Evolutionary conservation across 2,329 filamentous ascomycete species (phyloP), one percentile per base, ranked within the genome.

Genomic region (Pezizomycotina sp.): DNA sequence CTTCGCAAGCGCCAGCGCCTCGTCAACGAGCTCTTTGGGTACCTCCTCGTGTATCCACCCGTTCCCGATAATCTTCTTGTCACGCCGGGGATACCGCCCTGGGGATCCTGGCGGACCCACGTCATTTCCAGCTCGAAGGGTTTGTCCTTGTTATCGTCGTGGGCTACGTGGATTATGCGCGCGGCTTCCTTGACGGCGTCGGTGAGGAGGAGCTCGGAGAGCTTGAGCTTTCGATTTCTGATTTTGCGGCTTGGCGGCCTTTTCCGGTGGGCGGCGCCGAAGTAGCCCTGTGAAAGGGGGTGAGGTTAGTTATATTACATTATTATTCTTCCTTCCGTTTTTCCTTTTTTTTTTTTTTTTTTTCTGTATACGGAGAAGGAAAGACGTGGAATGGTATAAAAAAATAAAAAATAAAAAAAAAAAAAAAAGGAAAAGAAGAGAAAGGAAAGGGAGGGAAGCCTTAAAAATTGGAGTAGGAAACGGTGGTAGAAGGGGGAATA

Each of bases 131-230:
- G 67, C 71, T 98, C 89, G 55, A 95, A 98, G 48, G 95, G 89
- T 68, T 98, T 98, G 63, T 95, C 89, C 65, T 95, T 95, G 68
- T 86, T 95, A 60, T 98, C 89, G 59, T 95, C 89, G 57, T 98
- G 89, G 31, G 86, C 84, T 43, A 92, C 73, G 58, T 93, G 91
- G 61, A 98, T 95, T 61, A 98, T 98, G 45, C 83, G 68, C 38
- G 89, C 89, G 21, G 89, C 89, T 65, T 95, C 80, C 67, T 92
- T 93, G 54, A 98, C 81, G 32, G 77, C 89, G 55, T 95, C 75
- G 55, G 77, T 65, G 42, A 98, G 65, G 45, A 76, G 79, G 36
- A 95, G 68, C 31, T 68, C 76, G 35, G 73, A 66, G 40, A 98
- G 71, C 58, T 95, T 82, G 41, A 98, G 69, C 69, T 98, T 98